Base-by-base conservation (phyloP, 1,284 basidiomycete genomes). In the Heimioporus retisporus region DNA sequence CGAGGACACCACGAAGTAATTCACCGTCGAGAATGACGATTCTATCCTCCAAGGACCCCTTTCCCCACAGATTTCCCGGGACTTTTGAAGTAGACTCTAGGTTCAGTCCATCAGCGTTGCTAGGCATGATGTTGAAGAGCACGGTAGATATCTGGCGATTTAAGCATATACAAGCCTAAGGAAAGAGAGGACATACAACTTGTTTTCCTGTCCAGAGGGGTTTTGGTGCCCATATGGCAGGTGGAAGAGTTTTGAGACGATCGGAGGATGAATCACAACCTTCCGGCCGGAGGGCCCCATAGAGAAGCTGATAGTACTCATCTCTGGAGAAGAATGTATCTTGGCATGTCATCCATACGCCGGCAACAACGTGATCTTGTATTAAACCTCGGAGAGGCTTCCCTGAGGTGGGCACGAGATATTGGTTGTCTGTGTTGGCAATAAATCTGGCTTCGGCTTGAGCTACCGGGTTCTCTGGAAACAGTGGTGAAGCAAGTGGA, bases 181-280 rank as follows among this genome's bases (percentile, higher is more conserved):
- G 6, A 60, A 63, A 23, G 42, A 65, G 60, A 71, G 23, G 51
- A 82, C 91, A 81, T 76, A 97, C 96, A 68, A 99, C 90, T 81
- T 99, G 98, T 81, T 99, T 99, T 64, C 98, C 98, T 0, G 97
- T 99, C 98, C 98, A 99, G 65, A 97, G 81, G 1, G 96, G 91
- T 71, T 82, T 85, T 2, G 98, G 98, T 80, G 94, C 96, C 91
- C 93, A 95, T 68, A 99, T 93, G 2, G 97, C 87, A 5, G 98
- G 98, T 2, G 96, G 94, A 10, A 99, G 78, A 4, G 96, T 99
- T 61, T 90, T 79, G 61, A 99, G 85, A 40, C 91, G 89, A 54
- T 91, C 89, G 51, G 83, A 85, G 50, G 89, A 84, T 57, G 89
- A 86, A 71, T 89, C 89, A 68, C 92, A 88, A 51, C 93, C 91